Base-by-base conservation (phyloP, 2,329 filamentous ascomycete genomes). In the Aspergillus vadensis region DNA sequence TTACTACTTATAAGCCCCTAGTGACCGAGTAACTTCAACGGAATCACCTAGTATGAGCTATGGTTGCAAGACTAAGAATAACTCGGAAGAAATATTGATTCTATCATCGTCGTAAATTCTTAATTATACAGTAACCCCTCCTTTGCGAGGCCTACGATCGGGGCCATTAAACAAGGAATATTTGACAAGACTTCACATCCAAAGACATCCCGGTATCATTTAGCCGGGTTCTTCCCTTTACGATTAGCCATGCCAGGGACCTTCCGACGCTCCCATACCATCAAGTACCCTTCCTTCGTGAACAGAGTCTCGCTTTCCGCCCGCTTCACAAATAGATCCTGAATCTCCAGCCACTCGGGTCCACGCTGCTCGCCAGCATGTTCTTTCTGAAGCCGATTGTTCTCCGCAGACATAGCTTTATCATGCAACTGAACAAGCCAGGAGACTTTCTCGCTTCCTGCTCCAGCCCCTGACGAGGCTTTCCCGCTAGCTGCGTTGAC, bases 381-480 rank as follows among this genome's bases (percentile, higher is more conserved):
- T 8, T 70, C 63, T 10, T 63, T 64, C 38, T 73, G 68, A 7
- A 69, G 67, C 56, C 67, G 71, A 17, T 62, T 63, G 58, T 74
- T 79, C 52, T 79, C 77, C 12, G 71, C 76, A 1, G 73, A 69
- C 70, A 78, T 84, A 23, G 87, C 89, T 72, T 91, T 89, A 72
- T 97, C 91, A 69, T 88, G 84, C 54, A 99, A 79, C 80, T 99
- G 95, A 21, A 92, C 92, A 74, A 96, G 92, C 93, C 95, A 99
- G 12, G 92, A 91, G 75, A 96, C 96, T 79, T 91, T 91, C 78
- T 97, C 93, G 48, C 88, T 91, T 68, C 92, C 93, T 50, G 94
- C 93, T 56, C 96, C 92, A 1, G 96, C 93, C 55, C 86, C 88
- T 65, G 75, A 70, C 10, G 77, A 77, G 5, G 79, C 72, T 7